Base-by-base conservation (phyloP, 495 filamentous ascomycete species). In the Xylaria bambusicola region DNA sequence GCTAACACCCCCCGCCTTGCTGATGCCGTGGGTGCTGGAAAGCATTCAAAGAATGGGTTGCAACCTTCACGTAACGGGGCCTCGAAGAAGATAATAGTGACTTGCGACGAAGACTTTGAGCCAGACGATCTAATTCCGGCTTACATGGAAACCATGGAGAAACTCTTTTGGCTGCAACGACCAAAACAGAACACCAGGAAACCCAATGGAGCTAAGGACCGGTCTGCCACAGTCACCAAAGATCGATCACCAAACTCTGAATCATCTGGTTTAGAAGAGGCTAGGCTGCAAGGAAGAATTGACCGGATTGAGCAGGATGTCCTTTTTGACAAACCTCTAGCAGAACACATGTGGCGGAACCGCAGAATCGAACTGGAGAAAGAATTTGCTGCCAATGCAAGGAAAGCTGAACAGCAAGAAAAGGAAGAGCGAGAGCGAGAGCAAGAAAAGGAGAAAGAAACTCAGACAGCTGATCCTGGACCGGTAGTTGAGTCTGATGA, bases 221-320 rank as follows among this genome's bases (percentile, higher is more conserved):
- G 58, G 26, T 52, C 59, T 23, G 48, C 68, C 2, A 49, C 44
- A 35, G 53, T 45, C 3, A 17, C 9, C 15, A 66, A 58, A 44
- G 21, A 42, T n/a, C 2, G 41, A 15, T 3, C 44, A 4, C n/a
- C 53, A 1, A 56, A 60, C 20, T 5, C 44, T 10, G 52, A 62
- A 26, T 51, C 60, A 3, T 65, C 72, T 12, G 74, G 80, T 35
- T 76, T 82, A 3, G 80, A 86, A 61, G 75, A 85, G 40, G 78
- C 77, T 13, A 89, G 85, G 52, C 57, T 96, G 2, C 79, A 86
- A 33, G 78, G 83, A 12, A 93, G 91, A 67, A 76, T 96, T 18
- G 81, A 85, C 9, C 83, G 82, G 41, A 89, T 97, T 31, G 88
- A 92, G 63, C 86, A 86, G 10, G 94, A 98, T 66, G 80, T 94